Evolutionary conservation across 75 land plant species (phyloP).

Genomic region (Pinus tabuliformis): DNA sequence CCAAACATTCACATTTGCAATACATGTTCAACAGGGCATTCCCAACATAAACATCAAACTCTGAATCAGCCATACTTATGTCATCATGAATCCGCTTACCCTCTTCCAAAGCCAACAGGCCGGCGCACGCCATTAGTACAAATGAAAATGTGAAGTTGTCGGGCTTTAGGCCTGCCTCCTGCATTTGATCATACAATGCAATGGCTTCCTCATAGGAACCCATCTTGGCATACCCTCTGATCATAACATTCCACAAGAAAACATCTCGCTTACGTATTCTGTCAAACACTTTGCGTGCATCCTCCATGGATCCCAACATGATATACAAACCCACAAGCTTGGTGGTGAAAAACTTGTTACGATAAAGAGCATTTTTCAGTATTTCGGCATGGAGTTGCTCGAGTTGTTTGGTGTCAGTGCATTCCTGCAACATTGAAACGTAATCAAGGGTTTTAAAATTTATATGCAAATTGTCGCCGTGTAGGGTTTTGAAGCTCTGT

Average conservation of each 20-base stretch:
- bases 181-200: conserved; percentile 18
- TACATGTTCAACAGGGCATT: conserved; percentile 50
- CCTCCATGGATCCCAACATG: not conserved
- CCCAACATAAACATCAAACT: conserved; percentile 19
- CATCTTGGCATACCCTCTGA: conserved; percentile 29
- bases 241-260: conserved; percentile 34
- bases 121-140: conserved; percentile 36
- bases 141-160: conserved; percentile 26
- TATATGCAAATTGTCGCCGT: no score
- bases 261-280: conserved; percentile 10
- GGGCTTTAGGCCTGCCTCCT: not conserved
- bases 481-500: no score
- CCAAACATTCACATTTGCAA: conserved; percentile 14
- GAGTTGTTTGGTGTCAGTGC: not conserved
- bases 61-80: conserved; percentile 24
- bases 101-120: conserved; percentile 14
- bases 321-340: conserved; percentile 1
- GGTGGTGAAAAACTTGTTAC: not conserved
- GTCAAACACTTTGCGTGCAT: conserved; percentile 4
- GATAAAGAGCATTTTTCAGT: no score
- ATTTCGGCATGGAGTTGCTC: conserved; percentile 5
- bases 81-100: conserved; percentile 37
- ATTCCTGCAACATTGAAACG: not conserved
- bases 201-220: conserved; percentile 24
- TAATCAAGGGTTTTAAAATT: no score